phyloP scores from a whole-genome alignment of 768 basidiomycete species.

The Amanita polypyramis region DNA sequence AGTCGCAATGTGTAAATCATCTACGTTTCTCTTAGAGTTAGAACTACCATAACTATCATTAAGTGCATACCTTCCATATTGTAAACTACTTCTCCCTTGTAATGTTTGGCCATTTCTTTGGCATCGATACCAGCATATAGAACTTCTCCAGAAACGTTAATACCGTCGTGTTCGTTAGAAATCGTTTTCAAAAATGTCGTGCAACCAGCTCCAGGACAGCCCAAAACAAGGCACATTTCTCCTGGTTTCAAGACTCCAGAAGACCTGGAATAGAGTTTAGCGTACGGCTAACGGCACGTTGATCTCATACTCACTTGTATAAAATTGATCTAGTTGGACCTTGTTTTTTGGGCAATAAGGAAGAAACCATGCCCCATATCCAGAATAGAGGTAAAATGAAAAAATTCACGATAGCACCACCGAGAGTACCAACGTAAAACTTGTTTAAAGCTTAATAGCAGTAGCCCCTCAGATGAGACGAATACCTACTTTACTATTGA shows the following conservation, averaged over 20 bases:
- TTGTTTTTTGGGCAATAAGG: slow-evolving; percentile 27
- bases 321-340: slow-evolving; percentile 41
- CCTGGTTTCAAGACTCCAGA: slow-evolving; percentile 66
- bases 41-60: background rate
- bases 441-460: slow-evolving; percentile 12
- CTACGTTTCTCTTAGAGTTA: slow-evolving; percentile 24
- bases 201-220: slow-evolving; percentile 79
- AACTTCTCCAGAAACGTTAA: slow-evolving; percentile 59
- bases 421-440: slow-evolving; percentile 53
- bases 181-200: slow-evolving; percentile 80
- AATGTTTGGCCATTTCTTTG: slow-evolving; percentile 63
- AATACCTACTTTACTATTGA: slow-evolving; percentile 40
- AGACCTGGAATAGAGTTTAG: slow-evolving; percentile 25
- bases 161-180: slow-evolving; percentile 67
- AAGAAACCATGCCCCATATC: slow-evolving; percentile 31
- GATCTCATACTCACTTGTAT: slow-evolving; percentile 33
- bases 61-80: slow-evolving; percentile 59
- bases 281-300: background rate
- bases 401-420: slow-evolving; percentile 46
- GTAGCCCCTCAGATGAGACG: no score
- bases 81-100: slow-evolving; percentile 73
- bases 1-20: slow-evolving; percentile 76
- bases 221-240: slow-evolving; percentile 82
- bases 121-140: slow-evolving; percentile 74
- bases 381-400: slow-evolving; percentile 41